Conservation (phyloP, 805 yeast species). For the Pichia californica region DNA sequence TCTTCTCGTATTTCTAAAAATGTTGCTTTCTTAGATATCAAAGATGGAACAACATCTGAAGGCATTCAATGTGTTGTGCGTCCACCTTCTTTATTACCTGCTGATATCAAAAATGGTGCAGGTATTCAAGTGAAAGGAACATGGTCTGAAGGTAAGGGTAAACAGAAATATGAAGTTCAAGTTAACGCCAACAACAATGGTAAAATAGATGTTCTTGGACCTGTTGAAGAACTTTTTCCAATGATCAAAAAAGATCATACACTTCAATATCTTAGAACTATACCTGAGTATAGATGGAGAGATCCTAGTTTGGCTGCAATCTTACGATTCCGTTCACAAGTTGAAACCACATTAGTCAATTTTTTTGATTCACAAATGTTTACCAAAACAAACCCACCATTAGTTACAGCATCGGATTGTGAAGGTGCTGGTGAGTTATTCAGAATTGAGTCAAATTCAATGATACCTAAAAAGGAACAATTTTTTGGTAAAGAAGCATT, state of each 20-base stretch:
- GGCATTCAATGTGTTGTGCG: conserved; percentile 52
- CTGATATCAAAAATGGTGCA: conserved; percentile 34
- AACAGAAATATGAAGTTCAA: conserved; percentile 48
- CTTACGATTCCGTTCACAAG: conserved; percentile 63
- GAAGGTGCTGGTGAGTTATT: conserved; percentile 98
- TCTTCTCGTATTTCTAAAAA: conserved; percentile 69
- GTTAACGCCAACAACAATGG: conserved; percentile 26
- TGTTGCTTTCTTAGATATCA: conserved; percentile 70
- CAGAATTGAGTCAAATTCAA: conserved; percentile 35
- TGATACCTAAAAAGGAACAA: conserved; percentile 16
- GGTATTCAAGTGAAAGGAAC: conserved; percentile 25
- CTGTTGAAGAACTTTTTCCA: conserved; percentile 61
- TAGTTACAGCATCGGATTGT: conserved; percentile 84
- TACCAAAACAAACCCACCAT: conserved; percentile 76
- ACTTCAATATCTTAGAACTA: conserved; percentile 55
- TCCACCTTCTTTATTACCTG: conserved; percentile 28
- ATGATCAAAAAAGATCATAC: conserved; percentile 75
- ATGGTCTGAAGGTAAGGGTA: conserved; percentile 41
- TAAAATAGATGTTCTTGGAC: conserved; percentile 48
- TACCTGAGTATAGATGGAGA: conserved; percentile 77
- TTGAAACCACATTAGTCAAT: conserved; percentile 46
- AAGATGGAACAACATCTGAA: conserved; percentile 64
- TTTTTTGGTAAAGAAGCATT: conserved; percentile 67
- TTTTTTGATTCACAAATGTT: conserved; percentile 54
- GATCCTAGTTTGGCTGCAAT: conserved; percentile 59